phyloP scores from a whole-genome alignment of 2,329 filamentous ascomycete species.

The Keithomyces neogunnii region DNA sequence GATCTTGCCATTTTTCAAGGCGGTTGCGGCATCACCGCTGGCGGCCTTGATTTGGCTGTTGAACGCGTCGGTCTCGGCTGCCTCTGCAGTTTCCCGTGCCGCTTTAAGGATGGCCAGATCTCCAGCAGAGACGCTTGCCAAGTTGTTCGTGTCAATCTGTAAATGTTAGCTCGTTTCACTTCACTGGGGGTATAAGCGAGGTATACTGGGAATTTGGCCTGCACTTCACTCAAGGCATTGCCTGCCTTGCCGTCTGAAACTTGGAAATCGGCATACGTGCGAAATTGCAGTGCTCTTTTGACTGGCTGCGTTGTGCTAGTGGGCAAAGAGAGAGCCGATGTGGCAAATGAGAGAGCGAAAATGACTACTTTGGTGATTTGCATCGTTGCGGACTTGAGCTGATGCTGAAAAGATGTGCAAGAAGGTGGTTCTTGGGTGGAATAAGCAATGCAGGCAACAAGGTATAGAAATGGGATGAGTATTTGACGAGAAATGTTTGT shows the following conservation, averaged over 20 bases:
- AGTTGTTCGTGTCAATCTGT: constrained; percentile 17
- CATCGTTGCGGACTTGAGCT: no score
- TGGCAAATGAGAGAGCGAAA: no score
- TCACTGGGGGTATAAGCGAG: no score
- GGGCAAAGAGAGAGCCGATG: no score
- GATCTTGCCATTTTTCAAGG: constrained; percentile 46
- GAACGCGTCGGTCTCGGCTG: constrained; percentile 44
- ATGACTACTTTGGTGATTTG: no score
- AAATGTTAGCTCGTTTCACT: constrained; percentile 8
- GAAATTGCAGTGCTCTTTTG: no score
- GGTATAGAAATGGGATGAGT: no score
- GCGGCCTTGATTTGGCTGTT: constrained; percentile 42
- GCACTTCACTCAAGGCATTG: constrained; percentile 43
- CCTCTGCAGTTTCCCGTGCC: constrained; percentile 41
- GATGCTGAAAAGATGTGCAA: no score
- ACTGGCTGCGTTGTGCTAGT: no score
- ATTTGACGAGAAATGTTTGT: no score
- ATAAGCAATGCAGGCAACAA: no score
- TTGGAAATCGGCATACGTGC: constrained; percentile 26
- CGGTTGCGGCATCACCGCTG: constrained; percentile 29
- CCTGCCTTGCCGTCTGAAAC: constrained; percentile 43
- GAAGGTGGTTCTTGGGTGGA: no score
- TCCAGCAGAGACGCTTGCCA: constrained; percentile 33
- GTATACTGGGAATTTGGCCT: constrained; percentile 43
- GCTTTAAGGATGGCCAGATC: constrained; percentile 43